phyloP scores from a whole-genome alignment of 106 monocot genomes.

The Dioscorea alata region DNA sequence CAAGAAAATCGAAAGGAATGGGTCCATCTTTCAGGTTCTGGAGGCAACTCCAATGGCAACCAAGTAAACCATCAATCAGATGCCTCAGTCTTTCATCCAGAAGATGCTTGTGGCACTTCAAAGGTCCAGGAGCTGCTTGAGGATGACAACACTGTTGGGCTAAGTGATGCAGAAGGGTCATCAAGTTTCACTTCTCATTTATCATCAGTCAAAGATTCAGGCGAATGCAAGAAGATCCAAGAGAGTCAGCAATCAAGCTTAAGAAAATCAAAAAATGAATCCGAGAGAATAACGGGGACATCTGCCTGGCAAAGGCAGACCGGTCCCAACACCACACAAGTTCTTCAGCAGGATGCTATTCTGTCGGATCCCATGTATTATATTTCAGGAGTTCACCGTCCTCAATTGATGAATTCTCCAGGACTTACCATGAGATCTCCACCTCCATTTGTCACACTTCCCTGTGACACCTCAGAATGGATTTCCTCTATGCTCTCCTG shows the following conservation, averaged over 20 bases:
- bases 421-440: not conserved
- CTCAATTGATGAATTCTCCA: not conserved
- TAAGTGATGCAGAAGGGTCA: not conserved
- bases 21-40: not conserved
- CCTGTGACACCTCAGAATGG: not conserved
- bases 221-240: not conserved
- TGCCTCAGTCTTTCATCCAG: not conserved
- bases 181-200: not conserved
- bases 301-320: slow-evolving; percentile 2
- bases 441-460: not conserved
- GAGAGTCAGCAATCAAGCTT: not conserved
- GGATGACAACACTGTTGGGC: not conserved
- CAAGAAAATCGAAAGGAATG: slow-evolving; percentile 7
- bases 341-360: not conserved
- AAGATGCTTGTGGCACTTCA: not conserved
- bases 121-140: not conserved
- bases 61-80: not conserved
- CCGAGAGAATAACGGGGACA: not conserved
- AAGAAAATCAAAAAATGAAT: slow-evolving; percentile 3
- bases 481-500: not conserved
- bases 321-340: not conserved
- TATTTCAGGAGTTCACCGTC: not conserved
- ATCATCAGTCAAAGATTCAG: not conserved
- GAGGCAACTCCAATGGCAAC: not conserved
- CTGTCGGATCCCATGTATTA: not conserved